A percentile compares a stretch with the other conserved stretches of the same genome.
Evolutionary conservation across 208 protist species (phyloP).

Genomic region (Trypanosoma melophagium): DNA sequence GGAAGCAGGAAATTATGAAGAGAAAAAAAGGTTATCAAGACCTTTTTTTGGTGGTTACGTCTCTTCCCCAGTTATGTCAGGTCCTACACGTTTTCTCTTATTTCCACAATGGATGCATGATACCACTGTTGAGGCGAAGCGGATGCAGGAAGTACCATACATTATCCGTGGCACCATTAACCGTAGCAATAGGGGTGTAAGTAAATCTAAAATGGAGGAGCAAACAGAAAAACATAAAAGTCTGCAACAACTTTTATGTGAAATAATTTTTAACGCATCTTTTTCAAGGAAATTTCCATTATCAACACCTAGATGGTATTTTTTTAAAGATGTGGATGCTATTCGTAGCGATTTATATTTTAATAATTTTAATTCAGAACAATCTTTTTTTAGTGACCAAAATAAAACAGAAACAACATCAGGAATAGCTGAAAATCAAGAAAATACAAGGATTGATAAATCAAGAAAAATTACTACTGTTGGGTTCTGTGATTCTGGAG

Average conservation of each 20-base stretch:
- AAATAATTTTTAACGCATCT: slow-evolving; percentile 10
- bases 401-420: slow-evolving; percentile 1
- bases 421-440: not conserved
- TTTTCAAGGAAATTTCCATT: slow-evolving; percentile 14
- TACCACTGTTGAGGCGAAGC: not conserved
- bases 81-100: slow-evolving; percentile 42
- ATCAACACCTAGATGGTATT: slow-evolving; percentile 1
- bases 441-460: not conserved
- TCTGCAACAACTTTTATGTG: not conserved
- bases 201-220: not conserved
- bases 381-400: not conserved
- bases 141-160: slow-evolving; percentile 34
- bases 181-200: not conserved
- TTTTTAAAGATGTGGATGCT: slow-evolving; percentile 20
- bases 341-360: slow-evolving; percentile 27
- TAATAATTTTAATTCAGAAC: slow-evolving; percentile 31
- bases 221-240: not conserved
- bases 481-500: slow-evolving; percentile 5
- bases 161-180: slow-evolving; percentile 37
- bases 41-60: slow-evolving; percentile 51
- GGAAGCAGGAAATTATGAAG: not conserved
- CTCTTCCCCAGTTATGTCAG: not conserved
- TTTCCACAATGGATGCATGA: slow-evolving; percentile 52
- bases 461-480: not conserved
- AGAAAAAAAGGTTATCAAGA: not conserved